Evolutionary conservation across 495 filamentous ascomycete species (phyloP), one percentile per base, ranked within the genome.

Genomic region (Eremomyces bilateralis): DNA sequence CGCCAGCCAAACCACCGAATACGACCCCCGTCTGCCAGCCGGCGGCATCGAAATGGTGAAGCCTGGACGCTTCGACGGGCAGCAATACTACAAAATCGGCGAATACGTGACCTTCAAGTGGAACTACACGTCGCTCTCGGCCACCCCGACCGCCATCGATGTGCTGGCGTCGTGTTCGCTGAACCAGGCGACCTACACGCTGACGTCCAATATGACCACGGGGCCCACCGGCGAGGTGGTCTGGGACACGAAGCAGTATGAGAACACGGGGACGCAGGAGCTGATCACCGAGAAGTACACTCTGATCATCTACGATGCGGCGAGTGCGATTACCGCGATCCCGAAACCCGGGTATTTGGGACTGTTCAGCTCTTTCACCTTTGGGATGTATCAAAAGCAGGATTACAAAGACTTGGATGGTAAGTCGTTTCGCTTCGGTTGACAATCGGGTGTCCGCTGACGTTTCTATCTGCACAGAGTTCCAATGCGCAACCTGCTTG

Each of bases 61-160:
- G 1, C 88, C 88, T 0, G 57, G 59, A 20, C 39, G 54, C 3
- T 53, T 62, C 1, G 61, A 60, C 3, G 65, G 69, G 4, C 57
- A 68, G 3, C 69, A 72, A 41, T 80, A 81, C 49, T 95, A 81
- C 70, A 85, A 85, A 54, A 76, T 95, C 49, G 79, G 77, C 13
- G 73, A 94, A 24, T 64, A 64, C 35, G 61, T 92, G 12, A 93
- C 82, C 1, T 85, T 85, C 53, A 73, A 59, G 0, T 97, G 85
- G 84, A 94, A 94, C 55, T 95, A 93, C 59, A 97, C 88, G 1
- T 81, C 76, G 29, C 60, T 97, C 25, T 65, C 66, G 20, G 71
- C 71, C 13, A 75, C 71, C 1, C 88, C 88, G 0, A 71, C 68
- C 2, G 73, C 69, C 20, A 56, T 97, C 44, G 78, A 97, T 44